These are phyloP conservation scores for Trichoderma endophyticum DNA, from an alignment of 2,329 filamentous ascomycete genomes.

Conservation along the genomic window DNA sequence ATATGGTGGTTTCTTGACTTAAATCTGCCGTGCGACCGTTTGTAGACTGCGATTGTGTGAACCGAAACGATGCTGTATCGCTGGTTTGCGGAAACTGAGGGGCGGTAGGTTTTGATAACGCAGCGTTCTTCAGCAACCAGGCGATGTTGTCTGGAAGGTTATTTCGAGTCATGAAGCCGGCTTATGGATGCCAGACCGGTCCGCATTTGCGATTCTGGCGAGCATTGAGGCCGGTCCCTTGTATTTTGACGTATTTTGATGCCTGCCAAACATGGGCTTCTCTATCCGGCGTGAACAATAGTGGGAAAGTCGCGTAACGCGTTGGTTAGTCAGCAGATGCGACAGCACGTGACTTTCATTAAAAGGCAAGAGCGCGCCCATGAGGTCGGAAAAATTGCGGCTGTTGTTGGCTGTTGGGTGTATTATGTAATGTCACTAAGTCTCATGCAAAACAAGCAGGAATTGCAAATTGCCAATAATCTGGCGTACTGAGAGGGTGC, in stretches of 20 bases:
- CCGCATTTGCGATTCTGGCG: conserved; percentile 22
- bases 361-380: background rate
- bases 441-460: background rate
- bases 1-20: background rate
- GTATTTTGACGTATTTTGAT: background rate
- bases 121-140: conserved; percentile 53
- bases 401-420: background rate
- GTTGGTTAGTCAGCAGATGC: conserved; percentile 33
- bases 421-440: background rate
- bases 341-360: conserved; percentile 22
- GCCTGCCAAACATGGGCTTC: background rate
- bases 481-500: background rate
- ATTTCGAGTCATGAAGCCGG: conserved; percentile 60
- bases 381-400: background rate
- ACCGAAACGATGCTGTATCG: conserved; percentile 27
- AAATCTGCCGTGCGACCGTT: conserved; percentile 10
- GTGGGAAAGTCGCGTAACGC: conserved; percentile 29
- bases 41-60: conserved; percentile 28
- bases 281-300: conserved; percentile 10
- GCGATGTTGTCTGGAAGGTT: conserved; percentile 56
- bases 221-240: conserved; percentile 24
- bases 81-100: conserved; percentile 36
- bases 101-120: conserved; percentile 39
- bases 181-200: conserved; percentile 24
- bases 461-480: background rate